Base-by-base conservation (phyloP, 2,329 filamentous ascomycete genomes). In the Venturia oleaginea region DNA sequence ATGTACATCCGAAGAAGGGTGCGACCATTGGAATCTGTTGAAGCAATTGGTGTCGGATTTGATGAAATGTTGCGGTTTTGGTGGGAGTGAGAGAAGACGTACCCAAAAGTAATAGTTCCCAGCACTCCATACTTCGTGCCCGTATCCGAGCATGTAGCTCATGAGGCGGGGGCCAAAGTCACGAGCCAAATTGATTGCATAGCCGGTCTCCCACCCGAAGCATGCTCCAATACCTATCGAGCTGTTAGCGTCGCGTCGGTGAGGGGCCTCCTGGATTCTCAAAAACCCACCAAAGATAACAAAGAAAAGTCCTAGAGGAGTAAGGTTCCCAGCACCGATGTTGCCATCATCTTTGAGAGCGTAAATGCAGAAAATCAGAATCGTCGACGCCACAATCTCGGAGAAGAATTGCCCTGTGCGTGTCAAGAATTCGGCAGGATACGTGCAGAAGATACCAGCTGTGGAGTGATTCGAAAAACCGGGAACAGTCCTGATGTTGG, bases 121-220 rank as follows among this genome's bases (percentile, higher is more conserved):
- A 0, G 85, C 83, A 11, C 79, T 81, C 84, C 86, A 91, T 0
- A 90, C 87, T 61, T 86, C 81, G 60, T 73, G 73, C 0, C 86
- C 86, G 70, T 91, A 91, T 2, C 88, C 88, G 63, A 90, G 69
- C 71, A 86, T 83, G 71, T 85, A 88, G 0, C 84, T 83, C 67
- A 88, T 83, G 54, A 90, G 73, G 13, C 88, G 79, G 11, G 87
- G 87, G 0, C 86, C 86, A 71, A 91, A 88, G 68, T 91, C 88
- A 73, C 88, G 81, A 42, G 87, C 88, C 51, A 89, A 74, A 70
- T 91, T 91, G 68, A 90, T 89, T 19, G 87, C 88, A 74, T 89
- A 91, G 43, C 88, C 87, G 0, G 88, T 91, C 73, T 91, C 84
- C 86, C 86, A 90, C 7, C 88, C 88, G 69, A 89, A 90, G 71